Evolutionary conservation across 2,329 filamentous ascomycete genomes (phyloP), one percentile per base, ranked within the genome.

Genomic region (Cladosporium sp.): DNA sequence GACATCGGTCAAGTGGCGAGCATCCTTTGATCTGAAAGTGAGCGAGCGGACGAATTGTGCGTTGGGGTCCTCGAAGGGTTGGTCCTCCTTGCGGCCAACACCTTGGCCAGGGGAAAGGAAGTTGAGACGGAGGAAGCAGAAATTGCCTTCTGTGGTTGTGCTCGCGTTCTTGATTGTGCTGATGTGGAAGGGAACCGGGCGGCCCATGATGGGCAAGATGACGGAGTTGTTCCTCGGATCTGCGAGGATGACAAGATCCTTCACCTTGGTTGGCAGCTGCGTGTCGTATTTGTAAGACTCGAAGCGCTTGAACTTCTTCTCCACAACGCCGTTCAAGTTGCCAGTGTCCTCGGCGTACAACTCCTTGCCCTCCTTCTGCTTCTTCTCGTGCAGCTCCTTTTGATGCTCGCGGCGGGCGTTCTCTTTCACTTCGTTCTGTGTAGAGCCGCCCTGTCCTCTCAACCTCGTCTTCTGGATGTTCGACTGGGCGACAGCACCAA

Each of bases 241-340:
- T 16, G 98, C 92, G 25, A 97, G 86, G 67, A 99, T 92, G 68
- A 91, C 89, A 65, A 98, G 83, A 72, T 97, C 94, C 76, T 91
- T 90, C 70, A 96, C 88, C 74, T 88, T 89, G 16, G 85, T 76
- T 1, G 95, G 95, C 63, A 99, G 88, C 78, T 98, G 94, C 72
- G 96, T 97, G 77, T 98, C 95, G 67, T 94, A 88, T 83, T 98
- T 99, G 82, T 99, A 99, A 0, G 95, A 99, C 79, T 99, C 95
- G 75, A 98, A 99, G 64, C 93, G 91, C 83, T 98, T 98, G 84
- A 99, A 98, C 80, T 94, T 96, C 84, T 98, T 98, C 77, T 96
- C 90, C 70, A 95, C 90, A n/a, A 89, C 89, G 36, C 94, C 95
- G 74, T 97, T 95, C 69, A 94, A 85, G 65, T 90, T 92, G 66